Evolutionary conservation across 805 yeast species (phyloP).

Genomic region (Yamadazyma insecticola): DNA sequence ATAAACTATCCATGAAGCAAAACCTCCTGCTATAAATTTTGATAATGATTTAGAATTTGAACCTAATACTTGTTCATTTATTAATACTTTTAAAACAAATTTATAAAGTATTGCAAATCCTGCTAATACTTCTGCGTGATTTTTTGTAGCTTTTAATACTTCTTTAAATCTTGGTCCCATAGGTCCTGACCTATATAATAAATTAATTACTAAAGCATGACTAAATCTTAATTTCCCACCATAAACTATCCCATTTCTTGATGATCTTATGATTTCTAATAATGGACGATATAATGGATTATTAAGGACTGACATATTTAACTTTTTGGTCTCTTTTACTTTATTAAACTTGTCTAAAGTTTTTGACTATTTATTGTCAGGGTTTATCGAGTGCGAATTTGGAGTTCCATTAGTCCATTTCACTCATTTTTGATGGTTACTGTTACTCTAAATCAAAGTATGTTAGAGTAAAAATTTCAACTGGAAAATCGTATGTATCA

Average conservation of each 20-base stretch:
- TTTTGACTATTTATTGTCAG: too few relatives aligned
- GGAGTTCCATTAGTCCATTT: too few relatives aligned
- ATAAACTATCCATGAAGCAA: constrained; percentile 41
- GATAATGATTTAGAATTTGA: constrained; percentile 19
- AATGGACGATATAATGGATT: constrained; percentile 28
- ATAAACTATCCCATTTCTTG: constrained; percentile 49
- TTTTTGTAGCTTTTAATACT: constrained; percentile 47
- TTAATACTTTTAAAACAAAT: constrained; percentile 25
- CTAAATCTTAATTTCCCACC: constrained; percentile 61
- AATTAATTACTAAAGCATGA: constrained; percentile 59
- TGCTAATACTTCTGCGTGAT: constrained; percentile 55
- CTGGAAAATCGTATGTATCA: too few relatives aligned
- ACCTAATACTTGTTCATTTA: constrained; percentile 30
- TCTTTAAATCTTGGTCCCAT: constrained; percentile 39
- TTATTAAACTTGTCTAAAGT: background rate
- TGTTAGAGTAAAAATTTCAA: too few relatives aligned
- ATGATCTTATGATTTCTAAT: constrained; percentile 31
- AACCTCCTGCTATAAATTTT: constrained; percentile 36
- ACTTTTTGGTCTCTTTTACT: background rate
- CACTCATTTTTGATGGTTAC: too few relatives aligned
- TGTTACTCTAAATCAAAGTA: too few relatives aligned
- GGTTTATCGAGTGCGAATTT: too few relatives aligned
- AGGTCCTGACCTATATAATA: constrained; percentile 52
- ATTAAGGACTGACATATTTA: constrained; percentile 16
- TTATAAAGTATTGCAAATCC: constrained; percentile 53